These are phyloP conservation scores for Colletotrichum sidae DNA, from an alignment of 2,329 filamentous ascomycete genomes.

Conservation along the genomic window DNA sequence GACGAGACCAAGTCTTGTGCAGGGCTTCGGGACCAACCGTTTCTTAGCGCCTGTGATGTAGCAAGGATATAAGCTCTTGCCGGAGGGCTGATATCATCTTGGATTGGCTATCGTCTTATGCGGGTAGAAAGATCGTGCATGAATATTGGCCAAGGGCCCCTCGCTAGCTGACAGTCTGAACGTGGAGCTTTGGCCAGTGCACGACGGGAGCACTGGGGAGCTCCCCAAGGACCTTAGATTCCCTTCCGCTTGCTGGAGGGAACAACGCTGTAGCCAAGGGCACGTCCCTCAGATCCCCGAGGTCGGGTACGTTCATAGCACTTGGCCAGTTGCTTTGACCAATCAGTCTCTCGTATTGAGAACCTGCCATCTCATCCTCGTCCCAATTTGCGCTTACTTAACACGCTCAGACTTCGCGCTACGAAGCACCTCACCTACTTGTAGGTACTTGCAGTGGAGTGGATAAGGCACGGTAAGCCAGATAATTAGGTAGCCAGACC, in stretches of 20 bases:
- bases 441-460: no score
- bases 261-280: conserved; percentile 27
- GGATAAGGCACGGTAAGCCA: no score
- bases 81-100: conserved; percentile 47
- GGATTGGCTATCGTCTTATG: conserved; percentile 52
- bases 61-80: conserved; percentile 43
- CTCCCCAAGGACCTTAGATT: background rate
- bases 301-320: conserved; percentile 1
- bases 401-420: no score
- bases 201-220: conserved; percentile 27
- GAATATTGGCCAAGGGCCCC: conserved; percentile 42
- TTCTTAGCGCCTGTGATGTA: conserved; percentile 49
- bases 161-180: conserved; percentile 30
- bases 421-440: no score
- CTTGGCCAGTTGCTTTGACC: background rate
- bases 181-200: conserved; percentile 35
- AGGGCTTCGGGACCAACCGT: conserved; percentile 61
- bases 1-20: conserved; percentile 58
- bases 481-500: no score
- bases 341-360: conserved; percentile 5
- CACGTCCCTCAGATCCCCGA: conserved; percentile 30
- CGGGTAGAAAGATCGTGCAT: conserved; percentile 44
- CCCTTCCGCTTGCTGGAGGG: conserved; percentile 5
- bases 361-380: background rate
- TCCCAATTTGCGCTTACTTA: background rate